Base-by-base conservation (phyloP, 192 early-diverging fungal species). In the Linnemannia elongata region DNA sequence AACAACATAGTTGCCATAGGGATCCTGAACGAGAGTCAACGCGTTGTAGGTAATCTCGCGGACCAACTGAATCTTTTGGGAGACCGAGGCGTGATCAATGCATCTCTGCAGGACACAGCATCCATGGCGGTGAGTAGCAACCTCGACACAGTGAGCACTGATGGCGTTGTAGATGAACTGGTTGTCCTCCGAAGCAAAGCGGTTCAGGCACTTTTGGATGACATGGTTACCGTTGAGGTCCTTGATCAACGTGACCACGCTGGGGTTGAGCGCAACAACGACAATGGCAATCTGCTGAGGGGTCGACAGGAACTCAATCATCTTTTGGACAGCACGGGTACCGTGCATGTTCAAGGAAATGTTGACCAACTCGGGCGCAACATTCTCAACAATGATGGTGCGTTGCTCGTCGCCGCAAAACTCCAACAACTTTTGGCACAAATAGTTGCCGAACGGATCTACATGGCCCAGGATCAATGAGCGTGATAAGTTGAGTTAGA, bases 171-270 rank as follows among this genome's bases (percentile, higher is more conserved):
- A 97, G 69, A 97, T 96, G 69, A 97, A 97, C 92, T 97, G 95
- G 89, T 97, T 96, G 76, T 96, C 90, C 76, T 94, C 94, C 35
- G 92, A 88, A 10, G 92, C 91, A 52, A 97, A 90, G 30, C 94
- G 91, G 79, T 92, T 91, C 41, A 97, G 91, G 79, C 97, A 97
- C 90, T 97, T 97, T 91, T 97, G 97, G 74, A 97, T 94, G 30
- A 97, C 96, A 80, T 97, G 97, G 85, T 97, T 97, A 71, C 97
- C 97, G 73, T 97, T 97, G 30, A 97, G 90, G 78, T 97, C 97
- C 81, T 96, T 96, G 77, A 97, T 97, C 69, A 97, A 89, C n/a
- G 93, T 89, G 7, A 97, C 96, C 7, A 95, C 94, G 77, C 92
- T 93, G 17, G 89, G 89, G 79, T 92, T 89, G 30, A 97, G 87